phyloP scores from a whole-genome alignment of 2,329 filamentous ascomycete species.

The Botrytis paeoniae region DNA sequence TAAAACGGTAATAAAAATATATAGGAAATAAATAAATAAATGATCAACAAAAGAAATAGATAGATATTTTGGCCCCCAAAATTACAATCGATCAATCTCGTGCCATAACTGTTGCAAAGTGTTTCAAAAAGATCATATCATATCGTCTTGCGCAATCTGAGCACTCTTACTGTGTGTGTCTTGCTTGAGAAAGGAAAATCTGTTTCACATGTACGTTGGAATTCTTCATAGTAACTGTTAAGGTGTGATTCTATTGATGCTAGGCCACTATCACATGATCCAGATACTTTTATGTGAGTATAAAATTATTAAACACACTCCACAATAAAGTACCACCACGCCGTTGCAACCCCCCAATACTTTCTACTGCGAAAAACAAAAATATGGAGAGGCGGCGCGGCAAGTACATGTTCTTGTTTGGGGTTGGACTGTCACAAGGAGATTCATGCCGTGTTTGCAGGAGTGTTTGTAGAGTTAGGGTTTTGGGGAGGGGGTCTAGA shows the following conservation, averaged over 20 bases:
- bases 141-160: constrained; percentile 13
- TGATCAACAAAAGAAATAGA: not conserved
- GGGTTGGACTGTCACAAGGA: not conserved
- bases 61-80: not conserved
- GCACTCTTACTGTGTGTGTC: not conserved
- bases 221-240: too few relatives aligned
- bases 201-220: not conserved
- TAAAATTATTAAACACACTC: too few relatives aligned
- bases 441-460: not conserved
- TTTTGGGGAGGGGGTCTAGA: not conserved
- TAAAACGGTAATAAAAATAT: not conserved
- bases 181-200: not conserved
- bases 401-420: not conserved
- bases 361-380: too few relatives aligned
- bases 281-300: too few relatives aligned
- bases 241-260: too few relatives aligned
- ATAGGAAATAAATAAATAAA: too few relatives aligned
- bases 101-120: not conserved
- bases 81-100: not conserved
- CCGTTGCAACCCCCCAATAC: not conserved
- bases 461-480: not conserved
- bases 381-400: not conserved
- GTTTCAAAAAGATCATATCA: not conserved
- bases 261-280: too few relatives aligned
- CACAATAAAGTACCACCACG: not conserved